Evolutionary conservation across 1,284 basidiomycete species (phyloP), one percentile per base, ranked within the genome.

Genomic region (Cutaneotrichosporon sp.): DNA sequence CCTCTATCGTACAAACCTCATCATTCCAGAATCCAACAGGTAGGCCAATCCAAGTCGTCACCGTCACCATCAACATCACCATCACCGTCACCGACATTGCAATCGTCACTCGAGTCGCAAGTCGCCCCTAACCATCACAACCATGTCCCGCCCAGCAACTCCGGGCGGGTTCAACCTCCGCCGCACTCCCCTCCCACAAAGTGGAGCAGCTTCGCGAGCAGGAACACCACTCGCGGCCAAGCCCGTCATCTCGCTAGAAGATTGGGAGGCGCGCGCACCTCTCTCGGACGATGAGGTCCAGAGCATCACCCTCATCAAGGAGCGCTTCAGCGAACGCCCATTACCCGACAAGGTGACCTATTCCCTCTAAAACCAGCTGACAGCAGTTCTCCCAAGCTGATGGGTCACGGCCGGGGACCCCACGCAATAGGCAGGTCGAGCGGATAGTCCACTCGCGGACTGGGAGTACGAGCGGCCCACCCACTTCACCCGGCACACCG

Each of bases 191-290:
- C 31, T 66, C 10, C 56, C 58, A 7, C 60, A 58, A 0, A 62
- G 60, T 50, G 57, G 52, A 4, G 11, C 38, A 16, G 51, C 40
- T 4, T 63, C 66, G 36, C 51, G 64, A 7, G 51, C 67, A 0
- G 30, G 30, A 11, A 68, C 67, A 2, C 67, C 67, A 2, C 47
- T 63, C 60, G 22, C 62, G 31, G 14, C 62, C 16, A 65, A 67
- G 47, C 56, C 65, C 2, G 76, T 72, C 53, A 74, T 81, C 47
- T 76, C 75, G 6, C 83, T 94, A 7, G 92, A 95, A 75, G 90
- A 95, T 81, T 97, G 93, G 93, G 92, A 96, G 73, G 78, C 86
- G 0, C 89, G 86, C 70, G 86, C 91, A 1, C 90, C 90, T 0
- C 79, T 96, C 49, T 84, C 82, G 50, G 90, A 93, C 55, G 73